Conservation (phyloP, 495 filamentous ascomycete species). For the Penicillium argentinense region DNA sequence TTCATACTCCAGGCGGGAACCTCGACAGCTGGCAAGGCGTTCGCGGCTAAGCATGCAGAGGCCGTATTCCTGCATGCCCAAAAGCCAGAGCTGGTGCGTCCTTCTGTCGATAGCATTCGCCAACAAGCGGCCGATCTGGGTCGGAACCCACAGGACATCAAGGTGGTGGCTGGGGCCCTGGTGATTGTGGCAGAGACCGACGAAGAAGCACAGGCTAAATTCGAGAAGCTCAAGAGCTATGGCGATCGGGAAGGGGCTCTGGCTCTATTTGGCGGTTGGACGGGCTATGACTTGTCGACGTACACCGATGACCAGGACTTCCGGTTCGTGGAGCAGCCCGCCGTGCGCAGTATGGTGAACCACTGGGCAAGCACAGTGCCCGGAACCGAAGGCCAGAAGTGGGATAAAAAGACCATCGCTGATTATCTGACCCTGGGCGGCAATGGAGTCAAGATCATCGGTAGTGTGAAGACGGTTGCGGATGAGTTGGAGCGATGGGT, state of each 20-base stretch:
- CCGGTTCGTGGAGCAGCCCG: slow-evolving; percentile 59
- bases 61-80: slow-evolving; percentile 53
- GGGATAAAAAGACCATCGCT: slow-evolving; percentile 63
- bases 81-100: slow-evolving; percentile 43
- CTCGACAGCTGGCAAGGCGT: slow-evolving; percentile 58
- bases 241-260: slow-evolving; percentile 52
- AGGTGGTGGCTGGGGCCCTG: slow-evolving; percentile 51
- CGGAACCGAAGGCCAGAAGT: slow-evolving; percentile 47
- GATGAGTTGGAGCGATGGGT: slow-evolving; percentile 64
- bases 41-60: slow-evolving; percentile 61
- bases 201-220: slow-evolving; percentile 53
- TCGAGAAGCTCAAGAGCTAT: slow-evolving; percentile 45
- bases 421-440: slow-evolving; percentile 63
- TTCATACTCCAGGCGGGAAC: slow-evolving; percentile 65
- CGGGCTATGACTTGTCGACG: slow-evolving; percentile 50
- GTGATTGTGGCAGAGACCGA: slow-evolving; percentile 54
- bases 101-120: slow-evolving; percentile 49
- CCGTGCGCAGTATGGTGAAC: slow-evolving; percentile 47
- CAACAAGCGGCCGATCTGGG: slow-evolving; percentile 43
- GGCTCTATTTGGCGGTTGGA: slow-evolving; percentile 56
- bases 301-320: slow-evolving; percentile 54
- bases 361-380: slow-evolving; percentile 41
- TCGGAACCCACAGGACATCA: slow-evolving; percentile 48
- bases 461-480: slow-evolving; percentile 56
- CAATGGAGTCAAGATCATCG: slow-evolving; percentile 54